These are phyloP conservation scores for Dictyophora rubrovolvata DNA, from an alignment of 768 basidiomycete species.

Conservation along the genomic window DNA sequence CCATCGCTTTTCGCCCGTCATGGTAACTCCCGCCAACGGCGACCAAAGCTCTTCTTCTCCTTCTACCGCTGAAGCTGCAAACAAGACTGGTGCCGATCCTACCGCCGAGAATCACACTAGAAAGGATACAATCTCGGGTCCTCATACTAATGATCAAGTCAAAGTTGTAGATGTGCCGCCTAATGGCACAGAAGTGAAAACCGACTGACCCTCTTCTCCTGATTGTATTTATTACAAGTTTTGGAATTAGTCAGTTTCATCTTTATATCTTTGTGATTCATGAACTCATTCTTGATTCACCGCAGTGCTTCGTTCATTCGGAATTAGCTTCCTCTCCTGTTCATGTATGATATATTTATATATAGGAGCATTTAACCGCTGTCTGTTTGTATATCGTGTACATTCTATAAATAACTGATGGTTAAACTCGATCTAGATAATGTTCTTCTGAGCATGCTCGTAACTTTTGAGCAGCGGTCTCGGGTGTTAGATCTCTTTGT, in stretches of 20 bases:
- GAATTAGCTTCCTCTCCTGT: neutral
- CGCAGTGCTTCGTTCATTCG: neutral
- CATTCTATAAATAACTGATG: neutral
- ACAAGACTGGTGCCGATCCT: neutral
- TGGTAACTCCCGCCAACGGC: neutral
- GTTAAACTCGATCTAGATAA: constrained; percentile 30
- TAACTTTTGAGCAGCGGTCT: constrained; percentile 68
- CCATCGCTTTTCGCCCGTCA: neutral
- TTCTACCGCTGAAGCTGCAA: neutral
- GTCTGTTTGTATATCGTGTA: neutral
- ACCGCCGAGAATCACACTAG: neutral
- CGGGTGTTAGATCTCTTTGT: constrained; percentile 83
- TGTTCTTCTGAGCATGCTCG: constrained; percentile 49
- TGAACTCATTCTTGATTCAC: neutral
- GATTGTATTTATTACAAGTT: neutral
- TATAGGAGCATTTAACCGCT: neutral
- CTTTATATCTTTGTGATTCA: neutral
- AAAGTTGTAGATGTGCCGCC: constrained; percentile 1
- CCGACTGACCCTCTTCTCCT: neutral
- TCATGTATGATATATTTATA: neutral
- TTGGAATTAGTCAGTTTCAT: neutral
- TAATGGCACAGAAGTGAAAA: neutral
- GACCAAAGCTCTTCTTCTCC: neutral
- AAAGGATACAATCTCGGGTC: neutral
- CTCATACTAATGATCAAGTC: constrained; percentile 4